Base-by-base conservation (phyloP, 2,329 filamentous ascomycete genomes). In the Aspergillus puulaauensis region DNA sequence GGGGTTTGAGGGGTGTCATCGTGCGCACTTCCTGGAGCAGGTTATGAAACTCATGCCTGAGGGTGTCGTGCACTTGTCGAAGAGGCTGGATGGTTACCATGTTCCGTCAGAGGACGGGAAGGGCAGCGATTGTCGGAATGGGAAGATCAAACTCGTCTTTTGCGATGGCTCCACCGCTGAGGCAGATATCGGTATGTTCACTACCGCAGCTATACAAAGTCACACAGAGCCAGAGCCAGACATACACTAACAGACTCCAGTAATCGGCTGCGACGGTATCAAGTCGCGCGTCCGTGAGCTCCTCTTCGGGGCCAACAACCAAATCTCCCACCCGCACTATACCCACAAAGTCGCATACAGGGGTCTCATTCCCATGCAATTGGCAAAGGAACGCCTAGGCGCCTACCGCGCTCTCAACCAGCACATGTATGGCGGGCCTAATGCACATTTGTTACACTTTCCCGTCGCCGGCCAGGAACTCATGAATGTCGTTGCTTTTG, bases 211-310 rank as follows among this genome's bases (percentile, higher is more conserved):
- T 31, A 3, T 31, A 31, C 27, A 31, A 31, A 3, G 19, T 24
- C 1, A 27, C 21, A 21, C 43, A 21, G 15, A 45, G 2, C 23
- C 4, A 14, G 23, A 2, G 14, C 21, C 23, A 24, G 23, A 17
- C 45, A 39, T 46, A 2, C 15, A 6, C 27, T 44, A n/a, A 48
- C 40, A 4, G 9, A 2, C 12, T n/a, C 35, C 11, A 67, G 63
- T 61, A n/a, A 65, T 89, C 56, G 86, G 83, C 5, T 86, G 84
- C 66, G 86, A 89, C 69, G 86, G 86, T 0, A 86, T 89, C 65
- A 85, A 85, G 66, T 85, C 83, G 0, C 74, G 76, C 3, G 77
- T 82, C 3, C 76, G 86, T 7, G 68, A 80, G 31, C 68, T 83
- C 14, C 69, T 89, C 5, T 73, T 87, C 3, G 83, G 81, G 0